These are phyloP conservation scores for Psilocybe mexicana DNA, from an alignment of 1,284 basidiomycete genomes.

Conservation along the genomic window DNA sequence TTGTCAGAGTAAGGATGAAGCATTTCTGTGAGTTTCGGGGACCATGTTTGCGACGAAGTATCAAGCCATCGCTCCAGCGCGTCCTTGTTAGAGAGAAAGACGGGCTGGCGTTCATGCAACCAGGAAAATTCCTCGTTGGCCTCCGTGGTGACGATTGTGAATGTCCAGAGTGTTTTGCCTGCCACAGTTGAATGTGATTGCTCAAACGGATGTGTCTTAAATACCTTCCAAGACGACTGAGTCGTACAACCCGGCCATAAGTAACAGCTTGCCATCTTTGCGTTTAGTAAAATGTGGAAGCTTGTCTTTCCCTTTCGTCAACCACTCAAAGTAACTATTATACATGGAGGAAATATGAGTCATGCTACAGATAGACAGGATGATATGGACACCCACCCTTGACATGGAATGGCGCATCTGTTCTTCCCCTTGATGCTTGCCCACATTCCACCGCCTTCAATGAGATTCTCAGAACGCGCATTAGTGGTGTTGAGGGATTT, in stretches of 20 bases:
- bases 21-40: conserved; percentile 57
- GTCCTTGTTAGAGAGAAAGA: conserved; percentile 68
- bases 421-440: conserved; percentile 75
- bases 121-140: conserved; percentile 70
- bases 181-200: background rate
- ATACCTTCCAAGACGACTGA: conserved; percentile 64
- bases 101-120: conserved; percentile 93
- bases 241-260: conserved; percentile 90
- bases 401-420: conserved; percentile 77
- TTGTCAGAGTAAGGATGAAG: conserved; percentile 67
- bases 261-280: conserved; percentile 66
- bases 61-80: conserved; percentile 82
- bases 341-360: conserved; percentile 1
- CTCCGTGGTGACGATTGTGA: conserved; percentile 86
- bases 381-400: conserved; percentile 55
- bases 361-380: background rate
- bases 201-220: conserved; percentile 7
- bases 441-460: conserved; percentile 81
- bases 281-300: conserved; percentile 81
- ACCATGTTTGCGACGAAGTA: conserved; percentile 65
- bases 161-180: conserved; percentile 71
- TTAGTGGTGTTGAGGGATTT: conserved; percentile 83
- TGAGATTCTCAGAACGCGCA: conserved; percentile 81
- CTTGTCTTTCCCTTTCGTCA: conserved; percentile 77
- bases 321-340: conserved; percentile 88